A percentile compares a stretch with the other conserved stretches of the same genome.
phyloP scores from a whole-genome alignment of 257 asterid genomes.

The Nicotiana knightiana region DNA sequence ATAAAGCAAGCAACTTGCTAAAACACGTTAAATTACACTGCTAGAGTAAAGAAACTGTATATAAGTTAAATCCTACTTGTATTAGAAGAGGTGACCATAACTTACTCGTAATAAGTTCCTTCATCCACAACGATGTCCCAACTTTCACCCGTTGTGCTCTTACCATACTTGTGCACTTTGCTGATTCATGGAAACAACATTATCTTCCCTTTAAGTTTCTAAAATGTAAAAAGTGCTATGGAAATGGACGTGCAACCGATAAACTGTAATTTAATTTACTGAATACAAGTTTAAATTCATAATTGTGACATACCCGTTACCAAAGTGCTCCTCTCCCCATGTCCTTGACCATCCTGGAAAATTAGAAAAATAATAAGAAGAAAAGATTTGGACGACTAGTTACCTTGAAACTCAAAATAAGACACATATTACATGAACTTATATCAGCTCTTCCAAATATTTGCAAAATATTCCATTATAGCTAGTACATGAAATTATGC shows the following conservation, averaged over 20 bases:
- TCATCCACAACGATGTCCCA: conserved; percentile 98
- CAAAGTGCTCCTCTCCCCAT: conserved; percentile 99
- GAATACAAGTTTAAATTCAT: background rate
- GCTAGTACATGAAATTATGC: background rate
- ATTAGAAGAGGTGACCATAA: background rate
- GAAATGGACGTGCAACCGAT: background rate
- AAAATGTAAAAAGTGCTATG: background rate
- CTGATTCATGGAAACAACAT: conserved; percentile 36
- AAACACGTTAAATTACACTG: background rate
- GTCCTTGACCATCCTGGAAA: conserved; percentile 92
- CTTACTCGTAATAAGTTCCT: conserved; percentile 94
- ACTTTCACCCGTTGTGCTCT: conserved; percentile 97
- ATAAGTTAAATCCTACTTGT: background rate
- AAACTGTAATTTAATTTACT: background rate
- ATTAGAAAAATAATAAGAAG: background rate
- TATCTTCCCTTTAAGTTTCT: background rate
- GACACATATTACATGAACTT: background rate
- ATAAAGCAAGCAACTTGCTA: background rate
- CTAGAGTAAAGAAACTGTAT: background rate
- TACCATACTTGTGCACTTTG: conserved; percentile 96
- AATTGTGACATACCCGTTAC: conserved; percentile 64
- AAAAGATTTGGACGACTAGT: background rate
- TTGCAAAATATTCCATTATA: background rate
- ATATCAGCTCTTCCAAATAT: background rate
- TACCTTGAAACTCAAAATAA: background rate